Conservation (phyloP, 2,329 filamentous ascomycete species). For the Alternaria novae-zelandiae region DNA sequence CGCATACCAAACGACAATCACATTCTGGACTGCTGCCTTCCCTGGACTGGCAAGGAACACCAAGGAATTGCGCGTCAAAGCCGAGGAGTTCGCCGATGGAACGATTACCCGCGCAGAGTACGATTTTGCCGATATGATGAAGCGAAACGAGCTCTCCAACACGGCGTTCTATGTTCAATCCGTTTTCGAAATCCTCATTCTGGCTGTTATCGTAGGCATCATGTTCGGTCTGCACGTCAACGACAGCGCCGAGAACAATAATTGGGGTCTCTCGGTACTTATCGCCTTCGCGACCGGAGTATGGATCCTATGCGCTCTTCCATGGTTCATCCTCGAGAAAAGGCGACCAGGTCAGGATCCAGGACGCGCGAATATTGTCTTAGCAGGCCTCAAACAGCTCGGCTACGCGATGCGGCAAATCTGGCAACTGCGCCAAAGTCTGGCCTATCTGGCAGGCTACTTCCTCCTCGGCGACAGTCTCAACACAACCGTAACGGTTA, state of each 20-base stretch:
- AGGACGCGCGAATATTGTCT: constrained; percentile 60
- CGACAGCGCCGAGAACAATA: constrained; percentile 65
- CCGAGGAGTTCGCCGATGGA: constrained; percentile 54
- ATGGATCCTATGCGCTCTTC: constrained; percentile 68
- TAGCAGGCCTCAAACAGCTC: constrained; percentile 65
- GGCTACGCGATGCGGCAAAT: constrained; percentile 65
- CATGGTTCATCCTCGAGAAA: constrained; percentile 73
- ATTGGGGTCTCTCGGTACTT: constrained; percentile 69
- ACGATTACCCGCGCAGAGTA: constrained; percentile 66
- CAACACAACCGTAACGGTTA: constrained; percentile 73
- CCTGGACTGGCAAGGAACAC: constrained; percentile 64
- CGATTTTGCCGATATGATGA: constrained; percentile 57
- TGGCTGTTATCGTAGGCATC: constrained; percentile 36
- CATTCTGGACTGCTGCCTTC: constrained; percentile 71
- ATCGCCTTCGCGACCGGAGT: constrained; percentile 70
- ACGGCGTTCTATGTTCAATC: constrained; percentile 70
- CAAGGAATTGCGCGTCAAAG: constrained; percentile 58
- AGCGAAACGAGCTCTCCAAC: constrained; percentile 69
- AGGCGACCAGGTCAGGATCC: constrained; percentile 64
- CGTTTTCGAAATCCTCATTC: constrained; percentile 61
- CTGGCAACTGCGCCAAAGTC: constrained; percentile 69
- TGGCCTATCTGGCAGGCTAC: constrained; percentile 68
- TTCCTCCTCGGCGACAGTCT: constrained; percentile 73
- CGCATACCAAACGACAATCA: constrained; percentile 70
- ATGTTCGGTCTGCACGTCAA: constrained; percentile 67